Evolutionary conservation across 768 basidiomycete species (phyloP), one percentile per base, ranked within the genome.

Genomic region (Serendipita sp.): DNA sequence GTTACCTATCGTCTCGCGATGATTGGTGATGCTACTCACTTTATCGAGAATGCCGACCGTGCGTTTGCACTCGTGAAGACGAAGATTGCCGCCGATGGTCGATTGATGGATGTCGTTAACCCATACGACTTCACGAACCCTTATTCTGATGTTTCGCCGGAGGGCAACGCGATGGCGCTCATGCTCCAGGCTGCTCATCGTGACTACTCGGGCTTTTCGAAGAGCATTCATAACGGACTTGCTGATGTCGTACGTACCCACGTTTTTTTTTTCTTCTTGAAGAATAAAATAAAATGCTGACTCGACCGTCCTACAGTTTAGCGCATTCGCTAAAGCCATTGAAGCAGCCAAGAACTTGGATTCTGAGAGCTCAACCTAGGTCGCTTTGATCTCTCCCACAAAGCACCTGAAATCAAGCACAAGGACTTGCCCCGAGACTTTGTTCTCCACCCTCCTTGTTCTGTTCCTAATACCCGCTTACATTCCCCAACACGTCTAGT

Each of bases 81-180:
- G 3, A 35, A 24, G 4, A 46, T 56, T 53, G 53, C 53, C 35
- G 35, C 18, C 8, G 54, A 65, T n/a, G 65, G 65, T 8, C 35
- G 65, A 56, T 15, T 65, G 15, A 16, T 37, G n/a, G 35, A 56
- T 32, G 65, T 48, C 35, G 65, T 65, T n/a, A 48, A 65, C 54
- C 65, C 65, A 3, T 60, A 60, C 65, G 38, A 58, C 54, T 65
- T 65, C 45, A 60, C 32, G 8, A 37, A 11, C 24, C 54, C 54
- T 3, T 34, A 53, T 45, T 35, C 34, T 3, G 16, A 63, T 8
- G 13, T 67, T 13, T 66, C 65, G 10, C 71, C 73, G 3, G 73
- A 74, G 63, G 71, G 67, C 3, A 69, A 74, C 62, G 67, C 68
- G 1, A 73, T 74, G 65, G 68, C 72, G 37, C 58, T 73, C 30